Evolutionary conservation across 768 basidiomycete genomes (phyloP), one percentile per base, ranked within the genome.

Genomic region (Mrakia frigida): DNA sequence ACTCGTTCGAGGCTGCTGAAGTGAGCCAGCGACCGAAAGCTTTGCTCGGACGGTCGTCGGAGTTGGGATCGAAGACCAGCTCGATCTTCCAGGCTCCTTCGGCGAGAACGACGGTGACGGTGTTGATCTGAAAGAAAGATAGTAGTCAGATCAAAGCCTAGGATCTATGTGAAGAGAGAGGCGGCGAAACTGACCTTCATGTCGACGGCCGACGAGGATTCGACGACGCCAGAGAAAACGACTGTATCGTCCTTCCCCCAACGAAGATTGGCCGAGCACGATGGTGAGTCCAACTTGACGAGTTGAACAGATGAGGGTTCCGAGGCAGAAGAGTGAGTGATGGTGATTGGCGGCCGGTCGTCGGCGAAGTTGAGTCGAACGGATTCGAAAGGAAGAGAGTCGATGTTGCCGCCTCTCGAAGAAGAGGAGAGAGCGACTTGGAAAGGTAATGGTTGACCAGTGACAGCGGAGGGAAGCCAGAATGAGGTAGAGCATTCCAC

Each of bases 31-130:
- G 78, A 4, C 85, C 84, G 18, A 81, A 77, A 11, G 70, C 23
- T 7, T 28, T 43, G 25, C 33, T 61, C 1, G 71, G 35, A 79
- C 14, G 23, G 80, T 78, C 41, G 83, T 84, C 79, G 25, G 80
- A 81, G 74, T 83, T 84, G 1, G 87, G 86, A 31, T 86, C 84
- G 70, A 89, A 84, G 0, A 88, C 87, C 43, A 93, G 82, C 60
- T 90, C 86, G 35, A 94, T 85, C 60, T 84, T 87, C 92, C 92
- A 94, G 39, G 82, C 84, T 52, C 87, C 87, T 81, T 90, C 86
- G 74, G 86, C 85, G 35, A 93, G 52, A 5, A 46, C 35, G 11
- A 80, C 56, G 33, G 74, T 68, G 25, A 80, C 53, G 10, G 56
- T 41, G 14, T 67, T 50, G 28, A 82, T 75, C 81, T 81, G 74